These are phyloP conservation scores for Colletotrichum costaricense DNA, from an alignment of 2,329 filamentous ascomycete species.

Conservation along the genomic window DNA sequence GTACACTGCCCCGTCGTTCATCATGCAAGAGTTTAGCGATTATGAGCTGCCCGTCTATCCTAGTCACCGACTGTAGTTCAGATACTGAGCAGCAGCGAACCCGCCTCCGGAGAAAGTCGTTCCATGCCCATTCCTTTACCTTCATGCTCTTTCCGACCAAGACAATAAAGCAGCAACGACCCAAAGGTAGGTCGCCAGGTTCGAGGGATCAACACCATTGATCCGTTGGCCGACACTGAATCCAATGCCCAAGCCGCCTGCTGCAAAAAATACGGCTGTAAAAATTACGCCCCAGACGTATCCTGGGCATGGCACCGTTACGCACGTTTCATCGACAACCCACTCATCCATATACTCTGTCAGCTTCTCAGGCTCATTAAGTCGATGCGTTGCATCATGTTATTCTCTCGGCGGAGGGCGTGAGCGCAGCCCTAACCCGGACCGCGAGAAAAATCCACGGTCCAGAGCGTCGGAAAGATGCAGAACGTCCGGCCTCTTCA, in stretches of 20 bases:
- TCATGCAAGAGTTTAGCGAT: conserved; percentile 41
- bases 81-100: conserved; percentile 42
- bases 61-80: conserved; percentile 39
- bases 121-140: conserved; percentile 44
- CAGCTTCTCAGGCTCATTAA: background rate
- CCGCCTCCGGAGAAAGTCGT: conserved; percentile 41
- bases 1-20: conserved; percentile 30
- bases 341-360: conserved; percentile 3
- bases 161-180: conserved; percentile 40
- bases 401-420: no score
- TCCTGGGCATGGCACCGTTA: background rate
- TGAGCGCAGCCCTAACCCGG: no score
- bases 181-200: conserved; percentile 43
- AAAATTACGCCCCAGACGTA: conserved; percentile 10
- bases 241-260: conserved; percentile 41
- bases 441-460: background rate
- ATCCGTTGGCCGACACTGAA: conserved; percentile 41
- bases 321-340: conserved; percentile 4
- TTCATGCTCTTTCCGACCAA: conserved; percentile 41
- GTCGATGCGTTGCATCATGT: background rate
- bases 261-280: conserved; percentile 28
- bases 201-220: conserved; percentile 45
- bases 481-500: background rate
- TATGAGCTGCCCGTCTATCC: conserved; percentile 40
- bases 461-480: background rate